Percentiles rank a stretch among this genome's conserved stretches.
phyloP scores from a whole-genome alignment of 1,139 yeast species.

The Yamadazyma atlantica region DNA sequence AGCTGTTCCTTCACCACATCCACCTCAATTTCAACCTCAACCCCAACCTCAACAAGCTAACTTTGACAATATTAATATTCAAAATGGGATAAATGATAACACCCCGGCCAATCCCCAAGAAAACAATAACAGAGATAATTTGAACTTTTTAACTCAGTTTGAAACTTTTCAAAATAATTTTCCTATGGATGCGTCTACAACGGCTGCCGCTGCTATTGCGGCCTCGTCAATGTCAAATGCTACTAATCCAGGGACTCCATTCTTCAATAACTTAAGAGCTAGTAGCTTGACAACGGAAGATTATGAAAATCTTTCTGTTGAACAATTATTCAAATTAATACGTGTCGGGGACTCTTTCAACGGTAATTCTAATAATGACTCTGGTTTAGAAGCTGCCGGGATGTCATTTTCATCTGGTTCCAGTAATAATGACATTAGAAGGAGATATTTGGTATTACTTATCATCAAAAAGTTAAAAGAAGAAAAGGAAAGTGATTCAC shows the following conservation, averaged over 20 bases:
- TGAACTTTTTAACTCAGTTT: constrained; percentile 14
- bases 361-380: not conserved
- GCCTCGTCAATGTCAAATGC: constrained; percentile 9
- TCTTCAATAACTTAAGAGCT: constrained; percentile 23
- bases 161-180: constrained; percentile 16
- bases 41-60: not conserved
- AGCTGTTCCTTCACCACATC: not conserved
- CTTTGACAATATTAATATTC: no score
- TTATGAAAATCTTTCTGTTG: constrained; percentile 37
- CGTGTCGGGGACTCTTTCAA: constrained; percentile 14
- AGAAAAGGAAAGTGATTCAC: constrained; percentile 36
- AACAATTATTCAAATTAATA: constrained; percentile 39
- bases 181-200: constrained; percentile 11
- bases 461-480: constrained; percentile 39
- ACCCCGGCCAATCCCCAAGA: constrained; percentile 1
- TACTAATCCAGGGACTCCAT: constrained; percentile 8
- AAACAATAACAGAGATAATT: constrained; percentile 1
- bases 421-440: constrained; percentile 32
- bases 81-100: no score
- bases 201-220: constrained; percentile 18
- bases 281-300: constrained; percentile 39
- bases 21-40: not conserved
- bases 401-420: constrained; percentile 3
- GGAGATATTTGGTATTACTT: constrained; percentile 36
- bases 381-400: not conserved